A percentile compares a stretch with the other conserved stretches of the same genome.
phyloP scores from a whole-genome alignment of 106 monocot genomes.

The Hemerocallis citrina region DNA sequence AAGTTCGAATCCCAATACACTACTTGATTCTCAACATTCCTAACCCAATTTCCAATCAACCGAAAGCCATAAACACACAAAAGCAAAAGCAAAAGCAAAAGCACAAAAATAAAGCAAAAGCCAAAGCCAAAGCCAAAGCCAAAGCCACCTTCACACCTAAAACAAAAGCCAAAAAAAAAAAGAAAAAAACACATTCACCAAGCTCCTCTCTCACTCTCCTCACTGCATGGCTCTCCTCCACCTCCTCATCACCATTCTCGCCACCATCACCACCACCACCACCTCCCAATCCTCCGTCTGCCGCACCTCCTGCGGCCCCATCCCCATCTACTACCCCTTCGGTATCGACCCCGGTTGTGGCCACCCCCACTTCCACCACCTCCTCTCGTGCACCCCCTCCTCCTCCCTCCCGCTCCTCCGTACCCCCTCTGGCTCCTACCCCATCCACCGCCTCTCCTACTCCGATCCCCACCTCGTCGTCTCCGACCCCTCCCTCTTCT shows the following conservation, averaged over 20 bases:
- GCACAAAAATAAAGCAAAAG: slow-evolving; percentile 3
- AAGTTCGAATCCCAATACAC: no score
- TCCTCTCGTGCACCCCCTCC: slow-evolving; percentile 40
- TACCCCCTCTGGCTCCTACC: slow-evolving; percentile 82
- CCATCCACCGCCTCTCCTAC: slow-evolving; percentile 44
- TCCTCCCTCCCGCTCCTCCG: slow-evolving; percentile 41
- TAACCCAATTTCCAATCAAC: no score
- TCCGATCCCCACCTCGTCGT: slow-evolving; percentile 58
- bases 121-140: neutral
- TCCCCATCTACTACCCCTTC: slow-evolving; percentile 51
- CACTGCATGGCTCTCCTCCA: slow-evolving; percentile 4
- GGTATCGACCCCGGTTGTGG: slow-evolving; percentile 62
- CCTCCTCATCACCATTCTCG: slow-evolving; percentile 7
- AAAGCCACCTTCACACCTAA: neutral
- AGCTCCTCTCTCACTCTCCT: neutral
- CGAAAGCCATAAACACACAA: no score
- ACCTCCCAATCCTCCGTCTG: slow-evolving; percentile 17
- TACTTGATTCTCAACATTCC: no score
- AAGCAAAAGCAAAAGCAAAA: no score
- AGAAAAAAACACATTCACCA: neutral
- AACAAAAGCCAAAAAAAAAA: neutral
- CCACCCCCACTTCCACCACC: slow-evolving; percentile 55
- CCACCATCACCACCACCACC: neutral
- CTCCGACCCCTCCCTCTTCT: slow-evolving; percentile 75
- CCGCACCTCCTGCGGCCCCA: slow-evolving; percentile 39